Evolutionary conservation across 2,329 filamentous ascomycete species (phyloP).

Genomic region (Scleromitrula shiraiana): DNA sequence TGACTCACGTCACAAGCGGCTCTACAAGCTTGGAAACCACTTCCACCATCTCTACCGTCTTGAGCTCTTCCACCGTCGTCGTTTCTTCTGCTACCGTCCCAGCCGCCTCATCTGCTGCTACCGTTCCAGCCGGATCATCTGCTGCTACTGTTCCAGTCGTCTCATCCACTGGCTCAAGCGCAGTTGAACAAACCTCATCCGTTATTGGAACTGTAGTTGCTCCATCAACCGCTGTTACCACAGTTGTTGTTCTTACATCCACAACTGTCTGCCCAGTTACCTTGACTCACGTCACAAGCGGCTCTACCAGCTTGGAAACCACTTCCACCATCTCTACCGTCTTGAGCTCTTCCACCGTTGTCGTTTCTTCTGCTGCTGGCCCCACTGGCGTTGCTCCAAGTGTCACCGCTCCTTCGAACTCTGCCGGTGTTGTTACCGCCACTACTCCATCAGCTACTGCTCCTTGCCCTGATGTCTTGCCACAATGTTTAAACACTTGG

Average conservation of each 20-base stretch:
- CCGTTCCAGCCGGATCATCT: background rate
- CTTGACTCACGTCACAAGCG: slow-evolving; percentile 14
- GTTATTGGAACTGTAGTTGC: slow-evolving; percentile 3
- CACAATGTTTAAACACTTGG: slow-evolving; percentile 90
- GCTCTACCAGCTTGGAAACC: slow-evolving; percentile 18
- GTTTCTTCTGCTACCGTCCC: no score
- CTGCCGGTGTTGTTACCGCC: slow-evolving; percentile 11
- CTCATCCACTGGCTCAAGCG: background rate
- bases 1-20: slow-evolving; percentile 15
- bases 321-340: slow-evolving; percentile 29
- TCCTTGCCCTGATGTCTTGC: slow-evolving; percentile 58
- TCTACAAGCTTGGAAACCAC: slow-evolving; percentile 19
- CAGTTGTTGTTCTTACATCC: slow-evolving; percentile 17
- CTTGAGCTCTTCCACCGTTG: slow-evolving; percentile 25
- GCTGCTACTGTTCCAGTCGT: background rate
- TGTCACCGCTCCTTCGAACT: slow-evolving; percentile 16
- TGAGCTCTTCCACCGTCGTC: slow-evolving; percentile 25
- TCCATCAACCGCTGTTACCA: slow-evolving; percentile 17
- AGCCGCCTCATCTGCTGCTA: background rate
- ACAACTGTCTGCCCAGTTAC: slow-evolving; percentile 29
- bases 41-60: slow-evolving; percentile 29
- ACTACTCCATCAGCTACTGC: slow-evolving; percentile 34
- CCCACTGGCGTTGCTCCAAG: slow-evolving; percentile 26
- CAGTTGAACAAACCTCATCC: slow-evolving; percentile 19
- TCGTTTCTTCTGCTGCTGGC: background rate